Conservation (phyloP, 768 basidiomycete genomes). For the Termitomyces heimii region DNA sequence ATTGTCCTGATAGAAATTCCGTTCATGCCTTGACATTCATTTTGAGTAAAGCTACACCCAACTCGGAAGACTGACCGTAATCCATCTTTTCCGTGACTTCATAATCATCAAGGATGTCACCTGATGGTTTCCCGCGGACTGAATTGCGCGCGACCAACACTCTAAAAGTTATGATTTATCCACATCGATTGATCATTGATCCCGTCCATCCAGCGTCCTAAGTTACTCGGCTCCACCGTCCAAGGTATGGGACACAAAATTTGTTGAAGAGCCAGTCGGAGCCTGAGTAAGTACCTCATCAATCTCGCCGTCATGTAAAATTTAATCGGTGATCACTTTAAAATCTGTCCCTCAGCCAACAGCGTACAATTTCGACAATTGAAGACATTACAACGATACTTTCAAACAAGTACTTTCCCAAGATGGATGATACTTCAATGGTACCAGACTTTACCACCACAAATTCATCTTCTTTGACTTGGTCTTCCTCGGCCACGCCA, state of each 20-base stretch:
- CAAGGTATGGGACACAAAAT: too few relatives aligned
- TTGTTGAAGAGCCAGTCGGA: background rate
- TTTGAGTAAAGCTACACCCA: too few relatives aligned
- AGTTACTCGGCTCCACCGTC: background rate
- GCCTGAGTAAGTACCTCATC: background rate
- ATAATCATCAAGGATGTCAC: background rate
- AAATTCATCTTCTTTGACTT: background rate
- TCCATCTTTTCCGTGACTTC: background rate
- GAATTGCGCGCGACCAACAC: background rate
- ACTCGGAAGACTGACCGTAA: background rate
- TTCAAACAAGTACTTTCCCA: background rate
- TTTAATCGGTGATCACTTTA: background rate
- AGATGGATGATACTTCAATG: background rate
- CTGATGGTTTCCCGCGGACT: background rate
- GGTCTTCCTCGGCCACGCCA: background rate
- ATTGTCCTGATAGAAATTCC: background rate
- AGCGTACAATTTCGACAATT: background rate
- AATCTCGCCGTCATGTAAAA: background rate
- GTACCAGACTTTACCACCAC: too few relatives aligned
- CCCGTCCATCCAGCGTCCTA: background rate
- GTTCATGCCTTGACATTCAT: too few relatives aligned
- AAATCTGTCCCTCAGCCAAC: background rate
- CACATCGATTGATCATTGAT: background rate
- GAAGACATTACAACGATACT: background rate
- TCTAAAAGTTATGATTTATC: background rate